These are phyloP conservation scores for Dendrothele bispora DNA, from an alignment of 768 basidiomycete genomes.

Conservation along the genomic window DNA sequence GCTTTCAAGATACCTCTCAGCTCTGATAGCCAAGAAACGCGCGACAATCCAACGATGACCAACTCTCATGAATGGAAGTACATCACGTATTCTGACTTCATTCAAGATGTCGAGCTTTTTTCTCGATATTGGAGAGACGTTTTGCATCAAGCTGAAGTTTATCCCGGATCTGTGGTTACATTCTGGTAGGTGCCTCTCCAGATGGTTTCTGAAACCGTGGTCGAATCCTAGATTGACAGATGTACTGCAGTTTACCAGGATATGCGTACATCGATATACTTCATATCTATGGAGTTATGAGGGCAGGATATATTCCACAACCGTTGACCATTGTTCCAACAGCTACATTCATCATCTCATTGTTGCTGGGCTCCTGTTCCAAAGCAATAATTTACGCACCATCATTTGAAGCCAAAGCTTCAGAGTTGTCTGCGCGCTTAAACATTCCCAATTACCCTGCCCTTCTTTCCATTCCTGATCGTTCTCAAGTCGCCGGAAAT, in stretches of 20 bases:
- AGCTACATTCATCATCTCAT: background rate
- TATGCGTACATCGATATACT: background rate
- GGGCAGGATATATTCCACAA: slow-evolving; percentile 1
- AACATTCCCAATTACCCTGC: background rate
- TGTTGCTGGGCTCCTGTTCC: background rate
- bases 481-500: background rate
- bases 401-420: background rate
- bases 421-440: background rate
- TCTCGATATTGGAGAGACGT: background rate
- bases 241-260: no score
- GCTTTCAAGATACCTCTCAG: no score
- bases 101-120: background rate
- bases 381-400: background rate
- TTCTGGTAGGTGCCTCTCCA: no score
- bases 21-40: no score
- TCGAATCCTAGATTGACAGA: no score
- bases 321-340: background rate
- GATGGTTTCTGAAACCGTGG: no score
- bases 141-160: background rate
- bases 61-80: no score
- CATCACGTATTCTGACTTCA: background rate
- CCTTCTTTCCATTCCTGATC: background rate
- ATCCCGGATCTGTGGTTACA: background rate
- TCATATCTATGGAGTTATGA: slow-evolving; percentile 1
- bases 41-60: no score